Evolutionary conservation across 2,329 filamentous ascomycete species (phyloP).

Genomic region (Stagonosporopsis rhizophila): DNA sequence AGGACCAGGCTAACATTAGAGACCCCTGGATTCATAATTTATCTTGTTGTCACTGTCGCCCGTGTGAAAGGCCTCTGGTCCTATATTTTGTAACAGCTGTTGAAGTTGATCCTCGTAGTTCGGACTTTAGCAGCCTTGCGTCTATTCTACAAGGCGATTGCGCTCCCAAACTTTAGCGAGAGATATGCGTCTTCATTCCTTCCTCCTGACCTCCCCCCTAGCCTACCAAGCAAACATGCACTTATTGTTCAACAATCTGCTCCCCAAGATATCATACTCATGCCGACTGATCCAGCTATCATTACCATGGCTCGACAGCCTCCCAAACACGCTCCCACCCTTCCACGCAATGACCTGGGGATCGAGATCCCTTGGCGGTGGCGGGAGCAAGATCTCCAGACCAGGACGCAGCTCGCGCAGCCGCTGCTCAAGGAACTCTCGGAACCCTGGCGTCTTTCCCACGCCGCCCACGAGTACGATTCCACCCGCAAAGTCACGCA

Average conservation of each 20-base stretch:
- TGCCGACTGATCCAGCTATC: constrained; percentile 91
- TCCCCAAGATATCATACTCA: constrained; percentile 87
- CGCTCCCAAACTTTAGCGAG: not conserved
- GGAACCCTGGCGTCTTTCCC: constrained; percentile 68
- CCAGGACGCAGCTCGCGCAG: constrained; percentile 70
- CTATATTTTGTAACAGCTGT: not conserved
- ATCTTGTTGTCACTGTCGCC: not conserved
- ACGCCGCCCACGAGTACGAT: constrained; percentile 51
- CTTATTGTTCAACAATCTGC: constrained; percentile 70
- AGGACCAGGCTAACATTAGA: not conserved
- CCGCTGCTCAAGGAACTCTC: constrained; percentile 81
- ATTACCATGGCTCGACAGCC: constrained; percentile 78
- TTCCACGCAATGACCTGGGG: constrained; percentile 99
- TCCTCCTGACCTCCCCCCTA: not conserved
- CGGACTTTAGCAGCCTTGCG: not conserved
- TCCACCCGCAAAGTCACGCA: constrained; percentile 74
- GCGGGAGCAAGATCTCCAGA: constrained; percentile 68
- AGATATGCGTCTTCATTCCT: not conserved
- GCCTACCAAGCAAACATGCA: constrained; percentile 52
- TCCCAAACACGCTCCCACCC: constrained; percentile 94
- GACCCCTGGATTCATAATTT: not conserved
- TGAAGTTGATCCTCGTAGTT: not conserved
- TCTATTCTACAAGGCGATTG: not conserved
- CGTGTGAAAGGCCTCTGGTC: not conserved
- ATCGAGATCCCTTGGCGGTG: constrained; percentile 89